Evolutionary conservation across 2,329 filamentous ascomycete genomes (phyloP), one percentile per base, ranked within the genome.

Genomic region (Fusarium sp.): DNA sequence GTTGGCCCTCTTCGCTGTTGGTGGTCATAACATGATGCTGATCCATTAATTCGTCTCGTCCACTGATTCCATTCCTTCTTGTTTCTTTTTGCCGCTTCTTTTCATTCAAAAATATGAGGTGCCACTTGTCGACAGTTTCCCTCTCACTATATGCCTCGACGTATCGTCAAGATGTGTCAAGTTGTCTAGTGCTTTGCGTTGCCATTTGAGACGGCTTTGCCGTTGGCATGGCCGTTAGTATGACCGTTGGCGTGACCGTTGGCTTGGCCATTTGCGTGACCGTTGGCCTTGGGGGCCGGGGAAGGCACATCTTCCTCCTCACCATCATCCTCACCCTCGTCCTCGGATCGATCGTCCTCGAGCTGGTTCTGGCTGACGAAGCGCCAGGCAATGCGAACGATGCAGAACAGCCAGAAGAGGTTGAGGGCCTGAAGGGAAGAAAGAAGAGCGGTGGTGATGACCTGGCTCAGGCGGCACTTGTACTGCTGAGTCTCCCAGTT

Each of bases 371-470:
- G 86, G 42, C 86, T 83, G 16, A 91, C 81, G 71, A 92, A 91
- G 64, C 91, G 85, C 74, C 89, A 92, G 50, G 90, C 90, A 69
- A 94, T 93, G 69, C 91, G 85, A 64, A 91, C 77, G 74, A 95
- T 93, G 79, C 90, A 88, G 79, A 89, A 92, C 63, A 93, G 86
- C 92, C 92, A 95, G 81, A 94, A 93, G 9, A 94, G 78, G 77
- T 95, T 95, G 58, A 95, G 84, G 1, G 88, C 87, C 79, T 95
- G 92, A 33, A 95, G 83, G 4, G 84, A 82, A 4, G 87, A 83
- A 6, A 95, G 85, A 25, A 95, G 84, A 3, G 75, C 73, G 8
- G 89, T 83, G 10, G 90, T 90, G 74, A 94, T 93, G 77, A 83
- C 82, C 77, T 93, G 90, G 27, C 87, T 84, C 65, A 94, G 80